Evolutionary conservation across 768 basidiomycete genomes (phyloP).

Genomic region (Trametes punicea): DNA sequence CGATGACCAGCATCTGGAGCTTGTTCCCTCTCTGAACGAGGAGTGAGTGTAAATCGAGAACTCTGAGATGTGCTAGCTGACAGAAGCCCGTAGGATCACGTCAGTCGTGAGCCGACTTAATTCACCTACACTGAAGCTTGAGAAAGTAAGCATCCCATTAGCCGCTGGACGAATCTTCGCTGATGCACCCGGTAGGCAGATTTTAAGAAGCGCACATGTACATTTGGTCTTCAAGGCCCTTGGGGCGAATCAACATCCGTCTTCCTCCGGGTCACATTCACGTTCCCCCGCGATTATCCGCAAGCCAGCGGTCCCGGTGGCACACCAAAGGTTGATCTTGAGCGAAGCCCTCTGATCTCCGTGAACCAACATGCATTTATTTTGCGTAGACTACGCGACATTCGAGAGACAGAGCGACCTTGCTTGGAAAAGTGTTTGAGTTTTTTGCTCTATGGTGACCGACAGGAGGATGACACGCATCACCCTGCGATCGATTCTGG

Average conservation of each 20-base stretch:
- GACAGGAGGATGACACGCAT: conserved; percentile 38
- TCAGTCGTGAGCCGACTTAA: conserved; percentile 65
- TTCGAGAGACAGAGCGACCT: conserved; percentile 71
- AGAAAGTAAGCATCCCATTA: conserved; percentile 54
- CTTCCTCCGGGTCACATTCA: conserved; percentile 86
- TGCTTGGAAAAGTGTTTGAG: conserved; percentile 82
- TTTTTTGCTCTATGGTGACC: conserved; percentile 72
- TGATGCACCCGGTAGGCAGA: conserved; percentile 46
- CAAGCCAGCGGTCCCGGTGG: conserved; percentile 57
- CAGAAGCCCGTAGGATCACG: conserved; percentile 55
- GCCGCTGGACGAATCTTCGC: background rate
- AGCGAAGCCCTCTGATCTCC: conserved; percentile 78
- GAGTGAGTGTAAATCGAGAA: conserved; percentile 48
- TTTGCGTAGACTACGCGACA: conserved; percentile 67
- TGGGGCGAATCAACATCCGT: conserved; percentile 87
- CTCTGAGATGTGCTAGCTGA: background rate
- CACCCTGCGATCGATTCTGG: conserved; percentile 48
- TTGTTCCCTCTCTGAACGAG: conserved; percentile 59
- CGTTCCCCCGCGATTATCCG: conserved; percentile 83
- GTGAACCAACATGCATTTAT: conserved; percentile 75
- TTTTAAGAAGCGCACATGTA: conserved; percentile 74
- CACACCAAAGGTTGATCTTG: conserved; percentile 75
- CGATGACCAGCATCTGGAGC: conserved; percentile 35
- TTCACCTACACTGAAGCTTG: conserved; percentile 73
- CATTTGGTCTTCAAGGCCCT: conserved; percentile 82